Evolutionary conservation across 441 rosid genomes (phyloP).

Genomic region (Mallotus repandus): DNA sequence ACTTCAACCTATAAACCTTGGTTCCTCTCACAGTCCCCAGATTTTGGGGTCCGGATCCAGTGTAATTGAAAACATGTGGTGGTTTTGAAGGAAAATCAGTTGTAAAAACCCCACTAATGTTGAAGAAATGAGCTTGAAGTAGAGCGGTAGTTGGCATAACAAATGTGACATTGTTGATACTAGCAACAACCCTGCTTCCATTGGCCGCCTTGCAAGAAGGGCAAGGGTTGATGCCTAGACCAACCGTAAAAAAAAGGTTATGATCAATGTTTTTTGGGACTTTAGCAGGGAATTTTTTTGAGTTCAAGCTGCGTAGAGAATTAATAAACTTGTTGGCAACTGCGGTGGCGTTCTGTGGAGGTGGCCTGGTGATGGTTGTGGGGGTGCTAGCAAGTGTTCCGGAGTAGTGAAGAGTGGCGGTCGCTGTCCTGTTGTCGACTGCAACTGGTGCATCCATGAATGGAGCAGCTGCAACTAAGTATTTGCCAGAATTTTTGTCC

Average conservation of each 20-base stretch:
- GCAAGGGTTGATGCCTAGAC: slow-evolving; percentile 72
- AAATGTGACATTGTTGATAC: slow-evolving; percentile 79
- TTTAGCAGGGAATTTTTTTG: slow-evolving; percentile 59
- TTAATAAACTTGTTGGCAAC: slow-evolving; percentile 53
- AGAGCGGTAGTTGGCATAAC: slow-evolving; percentile 76
- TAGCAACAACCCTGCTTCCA: slow-evolving; percentile 71
- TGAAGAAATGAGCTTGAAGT: slow-evolving; percentile 80
- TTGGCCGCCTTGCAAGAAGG: slow-evolving; percentile 67
- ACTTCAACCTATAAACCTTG: slow-evolving; percentile 55
- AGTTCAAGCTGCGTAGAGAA: slow-evolving; percentile 74
- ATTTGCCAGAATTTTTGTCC: slow-evolving; percentile 48
- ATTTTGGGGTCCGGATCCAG: slow-evolving; percentile 56
- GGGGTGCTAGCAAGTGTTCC: slow-evolving; percentile 51
- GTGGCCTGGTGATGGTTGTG: slow-evolving; percentile 47
- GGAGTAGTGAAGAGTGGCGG: slow-evolving; percentile 66
- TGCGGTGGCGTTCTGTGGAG: slow-evolving; percentile 71
- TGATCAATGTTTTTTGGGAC: slow-evolving; percentile 72
- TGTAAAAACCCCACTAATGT: slow-evolving; percentile 69
- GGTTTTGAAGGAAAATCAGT: slow-evolving; percentile 78
- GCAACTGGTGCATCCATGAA: slow-evolving; percentile 81
- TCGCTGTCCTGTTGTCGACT: slow-evolving; percentile 70
- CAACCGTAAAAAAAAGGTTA: slow-evolving; percentile 62
- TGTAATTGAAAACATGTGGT: slow-evolving; percentile 56
- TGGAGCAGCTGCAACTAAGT: slow-evolving; percentile 67
- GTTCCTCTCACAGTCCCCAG: slow-evolving; percentile 62